Conservation (phyloP, 768 basidiomycete genomes). For the Macrolepiota fuliginosa region DNA sequence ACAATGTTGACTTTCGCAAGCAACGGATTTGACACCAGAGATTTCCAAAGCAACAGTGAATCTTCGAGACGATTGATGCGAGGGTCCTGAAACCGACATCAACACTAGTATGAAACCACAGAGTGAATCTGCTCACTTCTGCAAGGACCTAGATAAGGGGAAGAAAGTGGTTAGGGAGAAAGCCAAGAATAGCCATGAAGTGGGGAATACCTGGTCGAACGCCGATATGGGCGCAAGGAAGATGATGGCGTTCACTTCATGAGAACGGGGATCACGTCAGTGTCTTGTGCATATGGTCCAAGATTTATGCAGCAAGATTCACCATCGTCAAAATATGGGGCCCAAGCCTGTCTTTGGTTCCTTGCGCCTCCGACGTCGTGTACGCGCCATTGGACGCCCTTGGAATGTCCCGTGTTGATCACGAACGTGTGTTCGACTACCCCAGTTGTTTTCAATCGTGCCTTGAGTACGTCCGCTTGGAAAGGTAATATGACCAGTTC, state of each 20-base stretch:
- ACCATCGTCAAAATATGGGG: conserved; percentile 88
- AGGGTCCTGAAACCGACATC: conserved; percentile 50
- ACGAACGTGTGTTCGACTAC: conserved; percentile 78
- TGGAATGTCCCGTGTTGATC: conserved; percentile 53
- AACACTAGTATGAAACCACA: conserved; percentile 10
- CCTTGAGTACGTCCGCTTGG: conserved; percentile 74
- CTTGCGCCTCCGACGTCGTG: conserved; percentile 85
- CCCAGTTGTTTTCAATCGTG: conserved; percentile 79
- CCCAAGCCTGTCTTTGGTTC: conserved; percentile 84
- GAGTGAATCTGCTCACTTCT: conserved; percentile 47
- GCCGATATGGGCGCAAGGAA: conserved; percentile 87
- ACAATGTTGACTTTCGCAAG: conserved; percentile 75
- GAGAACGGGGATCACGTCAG: conserved; percentile 12
- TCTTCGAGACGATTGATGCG: conserved; percentile 78
- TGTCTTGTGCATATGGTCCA: neutral
- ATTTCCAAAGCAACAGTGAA: conserved; percentile 72
- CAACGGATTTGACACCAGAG: conserved; percentile 69
- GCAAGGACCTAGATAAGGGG: conserved; percentile 46
- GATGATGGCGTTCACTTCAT: conserved; percentile 78
- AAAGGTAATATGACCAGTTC: conserved; percentile 5
- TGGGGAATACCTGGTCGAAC: conserved; percentile 61
- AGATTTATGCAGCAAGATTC: conserved; percentile 20
- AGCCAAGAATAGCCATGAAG: conserved; percentile 1
- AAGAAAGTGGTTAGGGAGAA: conserved; percentile 5
- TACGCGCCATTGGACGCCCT: conserved; percentile 72